Base-by-base conservation (phyloP, 805 yeast species). In the Ogataea chonburiensis region DNA sequence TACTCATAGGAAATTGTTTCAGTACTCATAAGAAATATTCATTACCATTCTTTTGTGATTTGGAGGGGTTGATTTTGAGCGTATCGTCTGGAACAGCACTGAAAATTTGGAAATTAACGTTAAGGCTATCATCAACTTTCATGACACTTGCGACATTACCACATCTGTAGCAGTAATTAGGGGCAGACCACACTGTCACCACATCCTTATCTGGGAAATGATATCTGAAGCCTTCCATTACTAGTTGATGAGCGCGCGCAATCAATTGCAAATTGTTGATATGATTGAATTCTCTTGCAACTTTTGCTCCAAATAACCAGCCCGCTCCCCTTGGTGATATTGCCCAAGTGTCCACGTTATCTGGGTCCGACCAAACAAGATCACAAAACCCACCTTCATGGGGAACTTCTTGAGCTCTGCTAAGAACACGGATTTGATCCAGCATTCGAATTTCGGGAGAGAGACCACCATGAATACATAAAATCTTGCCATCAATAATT, bases 351-450 rank as follows among this genome's bases (percentile, higher is more conserved):
- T 87, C 96, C 28, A 89, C 96, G 54, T 89, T 89, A 60, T 91
- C 98, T 2, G 98, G 98, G 57, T 91, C 98, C 14, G 94, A 82
- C 98, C 98, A 91, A 24, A 91, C 89, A 53, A 91, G 74, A 62
- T 91, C 98, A 58, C 97, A 93, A 61, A 91, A 91, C 3, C 97
- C 98, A 50, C 98, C 98, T 66, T 91, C 98, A 60, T 93, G 98
- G 3, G 98, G 98, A 31, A 91, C 96, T 64, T 91, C 98, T 63
- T 91, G 98, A 3, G 98, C 98, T 55, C 98, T 74, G 35, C 93
- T 83, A 40, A 91, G 69, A 13, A 91, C 98, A 53, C 98, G 72
- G 48, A 91, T 88, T 64, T 91, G 98, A 61, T 91, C 98, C 49
- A 91, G 72, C 95, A 93, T 89, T 60, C 98, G 77, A 46, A 91